These are phyloP conservation scores for Primulina huaijiensis DNA, from an alignment of 257 asterid species.

Conservation along the genomic window DNA sequence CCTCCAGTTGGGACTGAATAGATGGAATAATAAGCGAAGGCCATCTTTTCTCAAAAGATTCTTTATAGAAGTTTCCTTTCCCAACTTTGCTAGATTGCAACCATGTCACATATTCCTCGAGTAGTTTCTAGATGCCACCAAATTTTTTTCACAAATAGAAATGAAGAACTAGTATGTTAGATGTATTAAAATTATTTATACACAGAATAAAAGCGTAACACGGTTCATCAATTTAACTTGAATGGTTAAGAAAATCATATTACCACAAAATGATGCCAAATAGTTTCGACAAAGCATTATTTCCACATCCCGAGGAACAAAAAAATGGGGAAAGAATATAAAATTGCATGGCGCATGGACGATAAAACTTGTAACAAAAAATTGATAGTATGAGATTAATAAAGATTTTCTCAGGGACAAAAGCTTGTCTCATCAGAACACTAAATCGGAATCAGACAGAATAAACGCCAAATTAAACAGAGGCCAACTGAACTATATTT, in stretches of 20 bases:
- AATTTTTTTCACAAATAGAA: not conserved
- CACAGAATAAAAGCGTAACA: not conserved
- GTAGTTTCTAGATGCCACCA: slow-evolving; percentile 55
- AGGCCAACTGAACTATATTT: not conserved
- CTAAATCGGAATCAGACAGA: not conserved
- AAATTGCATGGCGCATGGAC: not conserved
- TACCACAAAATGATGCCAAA: not conserved
- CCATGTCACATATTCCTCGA: slow-evolving; percentile 72
- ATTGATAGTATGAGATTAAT: no score
- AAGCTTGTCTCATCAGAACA: not conserved
- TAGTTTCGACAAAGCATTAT: not conserved
- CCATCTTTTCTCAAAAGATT: slow-evolving; percentile 72
- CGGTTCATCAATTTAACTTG: not conserved
- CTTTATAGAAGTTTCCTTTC: slow-evolving; percentile 61
- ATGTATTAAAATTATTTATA: slow-evolving; percentile 2
- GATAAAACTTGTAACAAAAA: no score
- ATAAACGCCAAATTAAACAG: not conserved
- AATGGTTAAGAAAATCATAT: no score
- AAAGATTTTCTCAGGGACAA: no score
- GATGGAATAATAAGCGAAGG: slow-evolving; percentile 46
- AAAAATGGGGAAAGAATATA: not conserved
- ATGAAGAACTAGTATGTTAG: not conserved
- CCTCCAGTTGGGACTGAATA: slow-evolving; percentile 42
- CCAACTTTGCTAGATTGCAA: slow-evolving; percentile 64
- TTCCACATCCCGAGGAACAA: not conserved